These are phyloP conservation scores for Trichocladium antarcticum DNA, from an alignment of 495 filamentous ascomycete species.

Conservation along the genomic window DNA sequence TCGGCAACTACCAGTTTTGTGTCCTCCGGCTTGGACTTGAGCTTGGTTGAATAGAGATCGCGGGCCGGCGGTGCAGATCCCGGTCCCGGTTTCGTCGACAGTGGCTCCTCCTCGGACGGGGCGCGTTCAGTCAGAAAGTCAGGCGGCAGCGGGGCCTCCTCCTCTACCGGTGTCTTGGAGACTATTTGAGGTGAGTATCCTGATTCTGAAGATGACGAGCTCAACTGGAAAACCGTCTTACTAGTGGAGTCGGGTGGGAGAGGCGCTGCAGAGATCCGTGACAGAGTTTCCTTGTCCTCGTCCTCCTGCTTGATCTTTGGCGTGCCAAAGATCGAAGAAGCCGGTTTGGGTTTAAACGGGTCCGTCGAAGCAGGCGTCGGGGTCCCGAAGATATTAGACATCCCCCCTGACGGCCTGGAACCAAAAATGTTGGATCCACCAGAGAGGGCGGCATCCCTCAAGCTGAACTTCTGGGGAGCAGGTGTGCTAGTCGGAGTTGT, in stretches of 20 bases:
- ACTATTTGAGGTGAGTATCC: conserved; percentile 30
- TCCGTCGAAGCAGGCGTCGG: conserved; percentile 12
- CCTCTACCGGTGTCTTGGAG: conserved; percentile 19
- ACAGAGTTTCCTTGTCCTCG: conserved; percentile 23
- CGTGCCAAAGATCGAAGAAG: conserved; percentile 13
- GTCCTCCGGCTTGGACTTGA: conserved; percentile 7
- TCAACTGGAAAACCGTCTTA: conserved; percentile 50
- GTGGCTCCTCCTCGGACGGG: conserved; percentile 8
- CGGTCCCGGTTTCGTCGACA: conserved; percentile 1
- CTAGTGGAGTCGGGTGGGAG: conserved; percentile 69
- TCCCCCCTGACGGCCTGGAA: conserved; percentile 9
- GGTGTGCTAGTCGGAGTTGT: conserved; percentile 48
- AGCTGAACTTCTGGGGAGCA: conserved; percentile 37
- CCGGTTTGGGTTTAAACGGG: conserved; percentile 5
- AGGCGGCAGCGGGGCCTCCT: conserved; percentile 31
- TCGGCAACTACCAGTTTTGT: background rate
- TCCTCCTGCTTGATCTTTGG: conserved; percentile 32
- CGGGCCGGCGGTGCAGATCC: conserved; percentile 13
- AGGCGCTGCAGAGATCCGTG: conserved; percentile 42
- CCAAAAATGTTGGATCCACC: conserved; percentile 20
- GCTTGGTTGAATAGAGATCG: conserved; percentile 7
- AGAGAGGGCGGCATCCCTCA: conserved; percentile 8
- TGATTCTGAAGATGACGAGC: conserved; percentile 53
- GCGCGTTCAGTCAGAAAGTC: conserved; percentile 19
- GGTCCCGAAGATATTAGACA: conserved; percentile 16